phyloP scores from a whole-genome alignment of 2,329 filamentous ascomycete species.

The Fusarium sp. region DNA sequence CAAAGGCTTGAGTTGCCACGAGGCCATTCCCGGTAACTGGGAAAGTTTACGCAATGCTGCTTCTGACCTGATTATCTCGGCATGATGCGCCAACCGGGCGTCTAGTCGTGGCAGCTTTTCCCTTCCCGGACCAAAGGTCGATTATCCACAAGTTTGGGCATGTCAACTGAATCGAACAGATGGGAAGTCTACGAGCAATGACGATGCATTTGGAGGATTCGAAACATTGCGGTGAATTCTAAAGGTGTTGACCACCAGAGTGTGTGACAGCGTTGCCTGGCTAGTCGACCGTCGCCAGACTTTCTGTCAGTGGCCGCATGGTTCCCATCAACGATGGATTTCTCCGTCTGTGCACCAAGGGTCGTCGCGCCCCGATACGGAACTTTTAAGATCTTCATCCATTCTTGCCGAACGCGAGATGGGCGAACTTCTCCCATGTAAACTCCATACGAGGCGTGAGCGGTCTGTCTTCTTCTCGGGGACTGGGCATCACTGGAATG shows the following conservation, averaged over 20 bases:
- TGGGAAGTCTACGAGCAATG: conserved; percentile 25
- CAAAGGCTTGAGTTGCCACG: conserved; percentile 29
- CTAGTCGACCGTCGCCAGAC: not conserved
- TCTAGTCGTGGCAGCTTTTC: conserved; percentile 24
- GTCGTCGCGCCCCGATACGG: conserved; percentile 10
- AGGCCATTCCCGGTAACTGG: conserved; percentile 35
- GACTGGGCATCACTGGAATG: conserved; percentile 39
- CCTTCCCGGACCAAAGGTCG: conserved; percentile 23
- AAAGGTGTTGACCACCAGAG: conserved; percentile 1
- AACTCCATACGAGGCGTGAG: conserved; percentile 13
- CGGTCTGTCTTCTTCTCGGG: conserved; percentile 17
- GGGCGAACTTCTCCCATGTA: conserved; percentile 5
- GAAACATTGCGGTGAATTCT: conserved; percentile 18
- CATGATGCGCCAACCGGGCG: conserved; percentile 12
- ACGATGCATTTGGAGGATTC: conserved; percentile 20
- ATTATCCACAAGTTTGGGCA: conserved; percentile 17
- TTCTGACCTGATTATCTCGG: conserved; percentile 27
- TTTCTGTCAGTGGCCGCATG: conserved; percentile 29
- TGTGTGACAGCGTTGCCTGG: conserved; percentile 20
- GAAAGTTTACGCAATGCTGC: conserved; percentile 21
- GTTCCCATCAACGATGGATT: conserved; percentile 29
- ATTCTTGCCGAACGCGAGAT: conserved; percentile 6
- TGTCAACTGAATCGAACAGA: conserved; percentile 27
- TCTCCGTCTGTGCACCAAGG: conserved; percentile 6
- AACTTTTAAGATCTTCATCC: conserved; percentile 9